Conservation (phyloP, 148 eudicot genomes). For the Silene conica region DNA sequence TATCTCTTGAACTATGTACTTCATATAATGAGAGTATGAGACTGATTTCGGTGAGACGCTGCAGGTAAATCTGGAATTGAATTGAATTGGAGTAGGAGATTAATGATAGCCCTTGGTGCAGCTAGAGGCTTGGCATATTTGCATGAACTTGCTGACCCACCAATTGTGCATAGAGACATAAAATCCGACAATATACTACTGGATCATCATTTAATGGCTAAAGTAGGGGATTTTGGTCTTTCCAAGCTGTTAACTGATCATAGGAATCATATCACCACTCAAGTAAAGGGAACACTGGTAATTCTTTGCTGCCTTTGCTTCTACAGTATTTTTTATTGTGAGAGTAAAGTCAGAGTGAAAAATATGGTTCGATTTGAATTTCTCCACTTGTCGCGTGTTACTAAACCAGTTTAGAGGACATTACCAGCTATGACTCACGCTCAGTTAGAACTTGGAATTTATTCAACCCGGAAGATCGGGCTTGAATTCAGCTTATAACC, state of each 20-base stretch:
- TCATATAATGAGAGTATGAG: not conserved
- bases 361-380: not conserved
- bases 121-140: conserved; percentile 90
- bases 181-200: conserved; percentile 80
- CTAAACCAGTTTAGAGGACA: not conserved
- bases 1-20: not conserved
- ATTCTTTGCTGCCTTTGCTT: conserved; percentile 1
- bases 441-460: too few relatives aligned
- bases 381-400: not conserved
- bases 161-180: conserved; percentile 85
- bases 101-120: conserved; percentile 71
- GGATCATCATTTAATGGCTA: conserved; percentile 70
- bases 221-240: conserved; percentile 92
- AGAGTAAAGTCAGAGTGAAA: not conserved
- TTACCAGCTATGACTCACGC: too few relatives aligned
- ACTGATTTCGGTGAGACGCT: not conserved
- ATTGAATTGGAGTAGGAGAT: conserved; percentile 74
- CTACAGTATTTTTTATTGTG: not conserved
- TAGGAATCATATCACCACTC: conserved; percentile 69
- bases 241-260: conserved; percentile 56
- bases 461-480: too few relatives aligned
- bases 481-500: too few relatives aligned
- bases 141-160: conserved; percentile 91
- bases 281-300: conserved; percentile 96
- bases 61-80: conserved; percentile 72